Conservation (phyloP, 331 rosid species). For the Acacia pycnantha region DNA sequence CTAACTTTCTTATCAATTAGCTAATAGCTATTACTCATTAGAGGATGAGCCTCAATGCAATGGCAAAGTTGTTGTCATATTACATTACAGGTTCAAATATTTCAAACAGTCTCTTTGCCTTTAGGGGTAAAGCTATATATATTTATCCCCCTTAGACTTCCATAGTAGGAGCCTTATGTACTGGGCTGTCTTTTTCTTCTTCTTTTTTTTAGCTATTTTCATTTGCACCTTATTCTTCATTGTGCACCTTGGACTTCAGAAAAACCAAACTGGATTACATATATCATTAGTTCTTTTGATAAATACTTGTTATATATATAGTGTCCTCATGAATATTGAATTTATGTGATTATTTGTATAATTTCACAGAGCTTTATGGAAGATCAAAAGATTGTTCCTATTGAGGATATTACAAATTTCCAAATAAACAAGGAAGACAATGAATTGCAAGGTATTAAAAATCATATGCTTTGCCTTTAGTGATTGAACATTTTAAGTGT, state of each 20-base stretch:
- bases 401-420: slow-evolving; percentile 57
- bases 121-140: too few relatives aligned
- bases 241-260: neutral
- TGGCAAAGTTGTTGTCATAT: too few relatives aligned
- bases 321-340: neutral
- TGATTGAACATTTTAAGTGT: neutral
- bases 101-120: too few relatives aligned
- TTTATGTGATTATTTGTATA: slow-evolving; percentile 8
- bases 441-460: slow-evolving; percentile 57
- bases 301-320: neutral
- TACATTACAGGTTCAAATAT: too few relatives aligned
- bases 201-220: neutral
- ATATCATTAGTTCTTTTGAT: neutral
- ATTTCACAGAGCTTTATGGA: slow-evolving; percentile 64
- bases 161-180: rapidly evolving
- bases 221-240: neutral
- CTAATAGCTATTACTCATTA: too few relatives aligned
- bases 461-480: neutral
- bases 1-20: neutral
- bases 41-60: too few relatives aligned
- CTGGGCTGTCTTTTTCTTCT: too few relatives aligned
- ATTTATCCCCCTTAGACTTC: too few relatives aligned
- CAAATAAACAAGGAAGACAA: slow-evolving; percentile 50
- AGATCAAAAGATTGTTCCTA: slow-evolving; percentile 70
- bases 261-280: neutral